These are phyloP conservation scores for Plasmodium gonderi DNA, from an alignment of 169 alveolate genomes.

Conservation along the genomic window DNA sequence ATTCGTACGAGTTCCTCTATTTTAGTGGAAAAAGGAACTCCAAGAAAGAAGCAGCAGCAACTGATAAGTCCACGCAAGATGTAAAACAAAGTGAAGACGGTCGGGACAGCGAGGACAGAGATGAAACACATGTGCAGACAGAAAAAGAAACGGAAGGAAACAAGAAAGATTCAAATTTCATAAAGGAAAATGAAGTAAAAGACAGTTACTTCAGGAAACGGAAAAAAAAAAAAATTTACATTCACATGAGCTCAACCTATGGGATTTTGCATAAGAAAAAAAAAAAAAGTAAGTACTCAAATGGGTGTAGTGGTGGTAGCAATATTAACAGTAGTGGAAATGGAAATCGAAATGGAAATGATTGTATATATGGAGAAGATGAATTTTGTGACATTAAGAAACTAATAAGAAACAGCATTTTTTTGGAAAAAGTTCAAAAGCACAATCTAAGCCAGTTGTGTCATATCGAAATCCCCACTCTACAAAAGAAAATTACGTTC, in stretches of 20 bases:
- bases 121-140: not conserved
- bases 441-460: conserved; percentile 3
- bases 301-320: not conserved
- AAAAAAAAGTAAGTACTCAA: not conserved
- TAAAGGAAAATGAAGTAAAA: conserved; percentile 49
- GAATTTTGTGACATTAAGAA: conserved; percentile 12
- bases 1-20: conserved; percentile 29
- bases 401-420: not conserved
- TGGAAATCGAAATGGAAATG: not conserved
- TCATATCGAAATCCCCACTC: conserved; percentile 27
- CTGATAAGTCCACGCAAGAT: not conserved
- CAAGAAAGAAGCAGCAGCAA: conserved; percentile 4
- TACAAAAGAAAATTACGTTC: conserved; percentile 59
- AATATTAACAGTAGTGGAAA: not conserved
- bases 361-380: not conserved
- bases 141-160: not conserved
- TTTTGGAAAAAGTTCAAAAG: not conserved
- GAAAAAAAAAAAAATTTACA: conserved; percentile 22
- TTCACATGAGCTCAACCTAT: conserved; percentile 32
- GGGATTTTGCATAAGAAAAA: conserved; percentile 66
- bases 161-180: not conserved
- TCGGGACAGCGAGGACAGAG: not conserved
- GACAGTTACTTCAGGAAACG: conserved; percentile 5
- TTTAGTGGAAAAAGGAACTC: conserved; percentile 16
- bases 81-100: not conserved